A percentile compares a stretch with the other conserved stretches of the same genome.
Evolutionary conservation across 176 grass and related monocot species (phyloP).

Genomic region (Chloris gayana): DNA sequence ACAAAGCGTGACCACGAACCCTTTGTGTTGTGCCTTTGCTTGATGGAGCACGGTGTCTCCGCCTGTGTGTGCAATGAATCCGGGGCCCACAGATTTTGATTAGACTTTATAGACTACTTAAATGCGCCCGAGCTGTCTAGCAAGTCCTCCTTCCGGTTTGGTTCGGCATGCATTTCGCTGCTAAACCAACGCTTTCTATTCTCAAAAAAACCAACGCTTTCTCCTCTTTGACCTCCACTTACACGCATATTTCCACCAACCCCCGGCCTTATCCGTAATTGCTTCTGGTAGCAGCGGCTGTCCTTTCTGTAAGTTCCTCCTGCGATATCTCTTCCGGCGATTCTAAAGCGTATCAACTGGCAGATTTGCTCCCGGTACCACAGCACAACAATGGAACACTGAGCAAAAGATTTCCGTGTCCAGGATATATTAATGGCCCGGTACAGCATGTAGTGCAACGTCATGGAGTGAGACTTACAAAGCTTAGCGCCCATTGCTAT

Average conservation of each 20-base stretch:
- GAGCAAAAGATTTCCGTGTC: slow-evolving; percentile 16
- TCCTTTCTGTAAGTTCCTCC: background rate
- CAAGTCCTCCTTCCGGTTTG: slow-evolving; percentile 2
- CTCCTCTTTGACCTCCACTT: slow-evolving; percentile 8
- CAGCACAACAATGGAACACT: slow-evolving; percentile 21
- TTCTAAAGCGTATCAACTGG: slow-evolving; percentile 21
- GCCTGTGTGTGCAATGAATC: slow-evolving; percentile 16
- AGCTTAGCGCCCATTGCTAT: background rate
- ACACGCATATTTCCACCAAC: slow-evolving; percentile 11
- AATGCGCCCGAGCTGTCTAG: slow-evolving; percentile 32
- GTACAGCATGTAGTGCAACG: background rate
- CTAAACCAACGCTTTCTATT: slow-evolving; percentile 14
- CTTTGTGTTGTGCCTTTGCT: background rate
- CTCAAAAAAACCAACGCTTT: slow-evolving; percentile 9
- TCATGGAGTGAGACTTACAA: background rate
- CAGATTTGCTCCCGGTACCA: slow-evolving; percentile 41
- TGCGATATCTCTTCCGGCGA: slow-evolving; percentile 15
- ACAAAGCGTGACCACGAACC: background rate
- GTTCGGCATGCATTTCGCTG: background rate
- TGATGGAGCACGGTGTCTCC: background rate
- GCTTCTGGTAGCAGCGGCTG: background rate
- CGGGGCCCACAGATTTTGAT: slow-evolving; percentile 2
- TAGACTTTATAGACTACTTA: slow-evolving; percentile 26
- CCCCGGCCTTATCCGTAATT: slow-evolving; percentile 15
- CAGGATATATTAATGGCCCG: background rate